Base-by-base conservation (phyloP, 140 eudicot genomes). In the Senecio squalidus region DNA sequence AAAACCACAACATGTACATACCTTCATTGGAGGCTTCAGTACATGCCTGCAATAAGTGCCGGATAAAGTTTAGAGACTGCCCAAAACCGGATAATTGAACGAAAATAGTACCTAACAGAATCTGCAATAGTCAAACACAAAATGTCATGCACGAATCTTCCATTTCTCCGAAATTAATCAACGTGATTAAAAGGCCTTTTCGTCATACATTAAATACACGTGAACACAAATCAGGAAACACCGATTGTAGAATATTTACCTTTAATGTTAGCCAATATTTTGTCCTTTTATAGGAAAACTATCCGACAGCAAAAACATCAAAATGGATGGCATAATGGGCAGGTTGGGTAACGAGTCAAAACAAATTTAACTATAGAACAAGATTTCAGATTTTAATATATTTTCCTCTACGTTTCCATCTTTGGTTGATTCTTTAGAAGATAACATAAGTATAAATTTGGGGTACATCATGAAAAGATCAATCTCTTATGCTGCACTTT, bases 11-110 rank as follows among this genome's bases (percentile, higher is more conserved):
- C 47, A 67, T 21, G 8, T 56, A 25, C 48, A 22, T 58, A 80
- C 86, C 82, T 80, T 82, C 1, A 82, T 80, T 23, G 86, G 86
- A 51, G 86, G 86, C 76, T 76, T 76, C 17, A 80, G 70, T 41
- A 80, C 82, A 21, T 80, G 51, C 86, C 86, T 34, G 82, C 86
- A 49, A 80, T 80, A 21, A 80, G 80, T 25, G 86, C 86, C 1
- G 86, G 86, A 33, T 77, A 79, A 63, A 80, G 76, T 68, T 80
- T 80, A 9, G 86, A 80, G 45, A 80, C 86, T 2, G 86, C 78
- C 53, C 76, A 76, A 69, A 55, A 80, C 77, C 0, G 86, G 86
- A 43, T 76, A 80, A 64, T 76, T 80, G 64, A 80, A 80, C n/a
- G 82, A 80, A 34, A 9, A 80, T 74, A 52, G 72, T 66, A n/a